A percentile compares a stretch with the other conserved stretches of the same genome.
phyloP scores from a whole-genome alignment of 2,329 filamentous ascomycete genomes.

The Phyllosticta citrichinensis region DNA sequence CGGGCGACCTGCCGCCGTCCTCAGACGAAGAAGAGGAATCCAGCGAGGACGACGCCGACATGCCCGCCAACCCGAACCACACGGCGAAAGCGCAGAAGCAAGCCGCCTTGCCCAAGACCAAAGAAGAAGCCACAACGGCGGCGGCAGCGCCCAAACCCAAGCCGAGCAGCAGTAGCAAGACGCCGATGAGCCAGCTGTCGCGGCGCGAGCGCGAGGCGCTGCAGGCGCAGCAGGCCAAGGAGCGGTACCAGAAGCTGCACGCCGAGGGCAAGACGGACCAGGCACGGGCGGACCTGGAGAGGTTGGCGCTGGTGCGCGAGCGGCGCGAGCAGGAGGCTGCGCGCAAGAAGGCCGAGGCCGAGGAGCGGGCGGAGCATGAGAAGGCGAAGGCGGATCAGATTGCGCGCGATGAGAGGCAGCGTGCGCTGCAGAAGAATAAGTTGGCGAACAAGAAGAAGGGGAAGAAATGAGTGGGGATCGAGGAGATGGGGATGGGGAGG shows the following conservation, averaged over 20 bases:
- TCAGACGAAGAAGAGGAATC: slow-evolving; percentile 51
- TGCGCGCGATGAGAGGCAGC: slow-evolving; percentile 38
- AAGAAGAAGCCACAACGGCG: slow-evolving; percentile 23
- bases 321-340: slow-evolving; percentile 76
- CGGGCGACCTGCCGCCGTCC: slow-evolving; percentile 76
- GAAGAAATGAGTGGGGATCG: slow-evolving; percentile 1
- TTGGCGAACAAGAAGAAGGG: slow-evolving; percentile 17
- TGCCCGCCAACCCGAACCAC: slow-evolving; percentile 89
- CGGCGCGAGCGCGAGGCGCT: slow-evolving; percentile 66
- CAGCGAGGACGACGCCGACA: slow-evolving; percentile 46
- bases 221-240: slow-evolving; percentile 79
- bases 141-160: slow-evolving; percentile 42
- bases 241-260: slow-evolving; percentile 84
- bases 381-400: slow-evolving; percentile 43
- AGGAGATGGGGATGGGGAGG: background rate
- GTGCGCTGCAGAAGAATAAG: slow-evolving; percentile 37
- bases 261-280: slow-evolving; percentile 95
- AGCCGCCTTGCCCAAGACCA: slow-evolving; percentile 46
- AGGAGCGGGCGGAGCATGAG: slow-evolving; percentile 45
- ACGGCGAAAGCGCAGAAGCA: slow-evolving; percentile 57
- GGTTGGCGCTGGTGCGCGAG: slow-evolving; percentile 72
- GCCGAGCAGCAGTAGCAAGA: background rate
- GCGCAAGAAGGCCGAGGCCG: slow-evolving; percentile 60
- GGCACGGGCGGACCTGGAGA: slow-evolving; percentile 78
- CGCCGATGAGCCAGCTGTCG: slow-evolving; percentile 45